phyloP scores from a whole-genome alignment of 2,329 filamentous ascomycete species.

The Epichloe sp. region DNA sequence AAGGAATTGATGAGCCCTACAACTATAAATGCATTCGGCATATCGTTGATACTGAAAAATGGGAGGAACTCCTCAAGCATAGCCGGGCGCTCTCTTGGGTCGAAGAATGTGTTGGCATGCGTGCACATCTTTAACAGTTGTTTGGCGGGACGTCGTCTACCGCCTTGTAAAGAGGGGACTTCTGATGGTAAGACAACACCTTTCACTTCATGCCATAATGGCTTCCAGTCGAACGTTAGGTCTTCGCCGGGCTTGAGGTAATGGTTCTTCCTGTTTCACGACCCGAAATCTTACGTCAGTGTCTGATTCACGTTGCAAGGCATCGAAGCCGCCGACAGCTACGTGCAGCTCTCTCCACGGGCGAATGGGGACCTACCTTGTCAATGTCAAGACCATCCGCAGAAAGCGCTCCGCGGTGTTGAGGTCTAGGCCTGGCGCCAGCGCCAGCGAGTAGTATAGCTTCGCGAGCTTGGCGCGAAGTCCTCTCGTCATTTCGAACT shows the following conservation, averaged over 20 bases:
- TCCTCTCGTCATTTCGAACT: conserved; percentile 87
- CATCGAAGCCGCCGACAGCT: neutral
- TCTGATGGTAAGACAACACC: conserved; percentile 78
- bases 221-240: conserved; percentile 83
- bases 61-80: conserved; percentile 72
- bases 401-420: conserved; percentile 78
- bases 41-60: conserved; percentile 87
- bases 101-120: conserved; percentile 85
- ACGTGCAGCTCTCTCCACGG: neutral
- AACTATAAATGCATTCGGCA: conserved; percentile 88
- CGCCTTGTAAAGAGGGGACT: conserved; percentile 50
- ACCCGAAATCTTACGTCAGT: conserved; percentile 1
- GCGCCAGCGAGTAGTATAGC: conserved; percentile 85
- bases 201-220: conserved; percentile 87
- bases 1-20: conserved; percentile 75
- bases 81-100: conserved; percentile 69
- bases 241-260: conserved; percentile 87
- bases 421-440: conserved; percentile 80
- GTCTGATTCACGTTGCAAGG: conserved; percentile 1
- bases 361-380: conserved; percentile 53
- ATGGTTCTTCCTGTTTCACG: conserved; percentile 62
- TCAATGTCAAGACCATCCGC: conserved; percentile 90
- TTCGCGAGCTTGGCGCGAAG: conserved; percentile 73
- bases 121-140: conserved; percentile 77
- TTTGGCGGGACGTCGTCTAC: conserved; percentile 42